Percentiles rank a stretch among this genome's conserved stretches.
These are phyloP conservation scores for Avena sativa DNA, from an alignment of 176 grass and related monocot genomes.

Conservation along the genomic window DNA sequence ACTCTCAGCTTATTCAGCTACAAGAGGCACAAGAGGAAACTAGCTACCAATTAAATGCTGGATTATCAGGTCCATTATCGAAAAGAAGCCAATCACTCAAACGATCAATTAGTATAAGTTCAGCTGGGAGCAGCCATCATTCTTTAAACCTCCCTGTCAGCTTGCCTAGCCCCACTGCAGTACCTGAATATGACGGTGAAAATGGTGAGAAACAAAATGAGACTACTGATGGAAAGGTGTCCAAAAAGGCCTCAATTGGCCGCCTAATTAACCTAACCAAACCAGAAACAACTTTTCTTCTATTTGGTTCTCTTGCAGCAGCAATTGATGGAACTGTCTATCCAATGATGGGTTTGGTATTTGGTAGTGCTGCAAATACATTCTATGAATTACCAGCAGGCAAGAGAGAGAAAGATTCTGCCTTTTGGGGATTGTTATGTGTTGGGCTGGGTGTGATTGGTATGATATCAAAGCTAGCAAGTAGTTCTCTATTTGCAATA, in stretches of 20 bases:
- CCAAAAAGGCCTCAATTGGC: conserved; percentile 36
- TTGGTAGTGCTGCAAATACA: conserved; percentile 45
- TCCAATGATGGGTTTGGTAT: conserved; percentile 46
- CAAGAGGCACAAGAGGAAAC: conserved; percentile 43
- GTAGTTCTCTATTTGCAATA: conserved; percentile 55
- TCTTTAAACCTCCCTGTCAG: conserved; percentile 27
- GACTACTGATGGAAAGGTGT: conserved; percentile 23
- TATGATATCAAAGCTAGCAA: conserved; percentile 39
- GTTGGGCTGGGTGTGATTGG: conserved; percentile 32
- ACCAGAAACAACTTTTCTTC: conserved; percentile 38
- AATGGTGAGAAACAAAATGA: conserved; percentile 12
- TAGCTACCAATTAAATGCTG: conserved; percentile 30
- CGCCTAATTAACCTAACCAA: conserved; percentile 48
- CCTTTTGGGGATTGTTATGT: conserved; percentile 50
- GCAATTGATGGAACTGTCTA: conserved; percentile 49
- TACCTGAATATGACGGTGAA: conserved; percentile 19
- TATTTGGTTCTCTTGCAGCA: conserved; percentile 54
- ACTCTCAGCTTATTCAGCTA: conserved; percentile 51
- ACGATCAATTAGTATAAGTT: conserved; percentile 36
- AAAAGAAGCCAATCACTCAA: conserved; percentile 28
- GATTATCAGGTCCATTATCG: conserved; percentile 17
- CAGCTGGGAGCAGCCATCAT: conserved; percentile 27
- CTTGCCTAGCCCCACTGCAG: conserved; percentile 21
- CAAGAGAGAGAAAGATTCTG: conserved; percentile 44
- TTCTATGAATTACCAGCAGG: conserved; percentile 50